phyloP scores from a whole-genome alignment of 306 rosid genomes.

The Lathyrus aphaca region DNA sequence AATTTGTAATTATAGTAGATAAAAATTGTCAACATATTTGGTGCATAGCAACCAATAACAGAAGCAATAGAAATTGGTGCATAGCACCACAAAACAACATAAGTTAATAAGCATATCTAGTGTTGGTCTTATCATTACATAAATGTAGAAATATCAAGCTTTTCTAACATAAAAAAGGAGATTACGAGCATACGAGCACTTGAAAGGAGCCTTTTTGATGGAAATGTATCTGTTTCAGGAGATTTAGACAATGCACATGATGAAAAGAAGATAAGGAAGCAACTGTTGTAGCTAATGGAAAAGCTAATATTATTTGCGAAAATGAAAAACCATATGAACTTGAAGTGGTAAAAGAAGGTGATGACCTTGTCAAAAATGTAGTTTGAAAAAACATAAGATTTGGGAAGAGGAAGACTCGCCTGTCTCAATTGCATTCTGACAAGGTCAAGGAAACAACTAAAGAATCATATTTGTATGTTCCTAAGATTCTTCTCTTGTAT shows the following conservation, averaged over 20 bases:
- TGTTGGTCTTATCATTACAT: no score
- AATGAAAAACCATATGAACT: constrained; percentile 46
- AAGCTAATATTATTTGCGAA: constrained; percentile 40
- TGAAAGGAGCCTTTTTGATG: constrained; percentile 64
- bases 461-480: constrained; percentile 39
- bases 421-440: constrained; percentile 36
- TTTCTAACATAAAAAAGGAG: no score
- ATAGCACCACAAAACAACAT: no score
- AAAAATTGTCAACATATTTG: no score
- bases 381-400: constrained; percentile 44
- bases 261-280: constrained; percentile 12
- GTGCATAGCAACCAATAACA: no score
- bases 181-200: constrained; percentile 81
- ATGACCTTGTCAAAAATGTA: constrained; percentile 27
- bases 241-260: constrained; percentile 50
- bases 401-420: constrained; percentile 36
- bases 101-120: no score
- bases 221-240: constrained; percentile 54
- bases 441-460: constrained; percentile 42
- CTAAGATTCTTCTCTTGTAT: constrained; percentile 39
- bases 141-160: no score
- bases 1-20: no score
- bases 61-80: no score
- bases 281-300: constrained; percentile 20
- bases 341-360: constrained; percentile 41